These are phyloP conservation scores for Phytophthora hibernalis DNA, from an alignment of 352 stramenopile genomes.

Conservation along the genomic window DNA sequence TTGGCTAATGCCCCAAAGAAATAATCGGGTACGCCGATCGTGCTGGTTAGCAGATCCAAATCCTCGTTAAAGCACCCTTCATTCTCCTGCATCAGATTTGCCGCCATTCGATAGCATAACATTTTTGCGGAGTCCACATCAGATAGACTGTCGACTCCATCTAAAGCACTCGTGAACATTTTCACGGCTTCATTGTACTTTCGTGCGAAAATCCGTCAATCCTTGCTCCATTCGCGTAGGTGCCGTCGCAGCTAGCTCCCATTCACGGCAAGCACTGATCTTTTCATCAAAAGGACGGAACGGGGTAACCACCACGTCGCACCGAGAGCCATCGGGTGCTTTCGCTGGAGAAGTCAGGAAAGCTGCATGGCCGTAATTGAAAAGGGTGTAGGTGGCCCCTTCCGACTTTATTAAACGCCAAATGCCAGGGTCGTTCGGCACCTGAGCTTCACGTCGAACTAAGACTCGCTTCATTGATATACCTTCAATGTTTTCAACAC, in stretches of 20 bases:
- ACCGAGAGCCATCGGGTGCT: background rate
- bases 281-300: too few relatives aligned
- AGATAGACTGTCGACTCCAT: background rate
- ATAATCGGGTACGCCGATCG: too few relatives aligned
- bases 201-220: constrained; percentile 3
- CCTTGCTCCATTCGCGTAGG: constrained; percentile 10
- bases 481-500: background rate
- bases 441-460: background rate
- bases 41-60: background rate
- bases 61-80: constrained; percentile 1
- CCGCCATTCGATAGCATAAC: too few relatives aligned
- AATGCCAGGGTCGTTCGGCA: background rate
- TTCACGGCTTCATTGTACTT: constrained; percentile 6
- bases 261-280: constrained; percentile 10
- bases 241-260: constrained; percentile 1
- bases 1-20: too few relatives aligned
- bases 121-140: too few relatives aligned
- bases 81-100: constrained; percentile 11
- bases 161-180: background rate
- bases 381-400: background rate
- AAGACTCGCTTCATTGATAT: constrained; percentile 12
- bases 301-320: too few relatives aligned
- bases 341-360: constrained; percentile 6
- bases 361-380: constrained; percentile 2
- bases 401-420: constrained; percentile 16